Evolutionary conservation across 371 early-diverging fungal species (phyloP).

Genomic region (Zychaea mexicana): DNA sequence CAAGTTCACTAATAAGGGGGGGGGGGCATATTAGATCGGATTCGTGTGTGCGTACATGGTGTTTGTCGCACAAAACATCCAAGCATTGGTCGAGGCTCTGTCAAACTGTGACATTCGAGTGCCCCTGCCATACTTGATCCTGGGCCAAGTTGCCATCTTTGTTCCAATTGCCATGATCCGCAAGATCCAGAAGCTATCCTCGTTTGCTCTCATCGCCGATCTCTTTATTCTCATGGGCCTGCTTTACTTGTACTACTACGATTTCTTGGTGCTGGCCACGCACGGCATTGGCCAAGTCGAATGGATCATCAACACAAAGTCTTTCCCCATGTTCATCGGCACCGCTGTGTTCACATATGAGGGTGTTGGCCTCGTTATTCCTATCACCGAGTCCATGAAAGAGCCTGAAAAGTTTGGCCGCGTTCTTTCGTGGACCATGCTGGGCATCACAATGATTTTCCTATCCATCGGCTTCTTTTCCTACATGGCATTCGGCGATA

Average conservation of each 20-base stretch:
- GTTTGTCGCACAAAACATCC: conserved; percentile 83
- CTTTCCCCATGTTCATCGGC: conserved; percentile 84
- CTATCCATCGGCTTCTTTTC: conserved; percentile 74
- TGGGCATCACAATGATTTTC: conserved; percentile 71
- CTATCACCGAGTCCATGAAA: conserved; percentile 76
- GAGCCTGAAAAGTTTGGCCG: conserved; percentile 77
- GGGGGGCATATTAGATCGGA: conserved; percentile 56
- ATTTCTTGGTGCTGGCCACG: conserved; percentile 56
- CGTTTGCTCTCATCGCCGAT: conserved; percentile 83
- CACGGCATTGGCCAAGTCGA: conserved; percentile 65
- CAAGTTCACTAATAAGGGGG: neutral
- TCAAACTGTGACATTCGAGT: conserved; percentile 54
- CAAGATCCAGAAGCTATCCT: conserved; percentile 76
- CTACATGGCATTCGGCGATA: conserved; percentile 79
- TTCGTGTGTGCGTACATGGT: conserved; percentile 89
- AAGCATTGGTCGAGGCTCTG: conserved; percentile 65
- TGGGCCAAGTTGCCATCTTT: conserved; percentile 73
- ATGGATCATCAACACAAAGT: conserved; percentile 66
- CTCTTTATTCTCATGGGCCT: conserved; percentile 82
- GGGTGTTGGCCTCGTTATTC: conserved; percentile 82
- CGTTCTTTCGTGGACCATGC: conserved; percentile 71
- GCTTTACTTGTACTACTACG: conserved; percentile 75
- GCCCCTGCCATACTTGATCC: conserved; percentile 56
- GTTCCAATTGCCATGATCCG: conserved; percentile 83
- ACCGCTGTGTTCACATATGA: conserved; percentile 91